Base-by-base conservation (phyloP, 441 rosid genomes). In the Populus hybrid region DNA sequence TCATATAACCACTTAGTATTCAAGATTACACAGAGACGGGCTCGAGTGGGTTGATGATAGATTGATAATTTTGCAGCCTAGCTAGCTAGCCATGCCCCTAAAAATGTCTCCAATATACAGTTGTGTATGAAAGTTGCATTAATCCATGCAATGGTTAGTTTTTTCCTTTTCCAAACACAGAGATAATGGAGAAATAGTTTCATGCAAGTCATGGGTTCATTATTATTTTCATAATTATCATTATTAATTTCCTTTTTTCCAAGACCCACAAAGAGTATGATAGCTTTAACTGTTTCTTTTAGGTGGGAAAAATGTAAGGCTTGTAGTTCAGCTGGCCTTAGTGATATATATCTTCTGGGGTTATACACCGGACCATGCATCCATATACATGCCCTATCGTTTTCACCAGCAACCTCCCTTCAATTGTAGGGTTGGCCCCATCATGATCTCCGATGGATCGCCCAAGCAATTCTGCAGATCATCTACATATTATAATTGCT, bases 381-480 rank as follows among this genome's bases (percentile, higher is more conserved):
- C 6, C 42, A 8, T 57, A 19, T 23, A 9, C 66, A 9, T 61
- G 66, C 72, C 40, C 75, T 65, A 57, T 66, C 79, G 11, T 67
- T 76, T 75, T 71, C 72, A 23, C 40, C n/a, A n/a, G 19, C 75
- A 76, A 71, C 5, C 70, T 50, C 70, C 36, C 46, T 24, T 19
- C 18, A 21, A 67, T 34, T 3, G 63, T 40, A 28, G 36, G 10
- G 1, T 24, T 21, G 63, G 83, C 7, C 70, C 79, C 75, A 23
- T 46, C 6, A 30, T 28, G 30, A 28, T 64, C 70, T 18, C 12
- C 21, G 12, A 21, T 19, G 59, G 5, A 21, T 23, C 67, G 4
- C 61, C 70, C 30, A 32, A 14, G 46, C 35, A 59, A 36, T 34
- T 68, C 70, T 59, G 18, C 53, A 28, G 35, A 26, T 16, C 23